Base-by-base conservation (phyloP, 305 asterid species). In the Rubia peregrina region DNA sequence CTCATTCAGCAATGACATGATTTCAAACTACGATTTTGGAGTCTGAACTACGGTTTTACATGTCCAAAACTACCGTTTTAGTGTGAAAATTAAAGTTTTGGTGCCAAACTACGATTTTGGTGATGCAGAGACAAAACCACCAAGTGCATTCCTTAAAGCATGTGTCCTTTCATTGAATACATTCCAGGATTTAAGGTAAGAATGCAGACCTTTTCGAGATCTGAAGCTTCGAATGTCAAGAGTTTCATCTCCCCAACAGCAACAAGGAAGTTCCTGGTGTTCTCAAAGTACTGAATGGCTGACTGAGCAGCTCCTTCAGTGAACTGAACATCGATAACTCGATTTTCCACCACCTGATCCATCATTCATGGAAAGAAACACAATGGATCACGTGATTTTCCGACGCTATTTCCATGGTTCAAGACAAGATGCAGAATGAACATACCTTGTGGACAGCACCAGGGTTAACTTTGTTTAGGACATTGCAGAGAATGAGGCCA, bases 381-480 rank as follows among this genome's bases (percentile, higher is more conserved):
- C 61, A n/a, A 13, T 61, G 21, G 21, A 62, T 61, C 46, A 44
- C 12, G 49, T 1, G 19, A 22, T 33, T 33, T 33, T 33, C 36
- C 36, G 36, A 33, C 2, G 36, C 36, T 33, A 33, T 33, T 33
- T 33, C 36, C 3, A 33, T 33, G 36, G 5, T 51, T 17, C 10
- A 51, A 1, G 59, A 51, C 22, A 51, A 51, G 57, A 51, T 51
- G n/a, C n/a, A 51, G n/a, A 13, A 48, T 48, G 19, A 48, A 48
- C 16, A 48, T 13, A 90, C 97, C 93, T 88, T 92, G 89, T 76
- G 89, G 79, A 90, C 89, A 17, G 96, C 96, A 0, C 97, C 90
- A 33, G 98, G 96, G 73, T 90, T 86, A 83, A 92, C 89, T 86
- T 87, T 92, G 93, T 92, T 92, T 87, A 92, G 96, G 70, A 92